Base-by-base conservation (phyloP, 139 green algal genomes). In the Klebsormidium nitens region DNA sequence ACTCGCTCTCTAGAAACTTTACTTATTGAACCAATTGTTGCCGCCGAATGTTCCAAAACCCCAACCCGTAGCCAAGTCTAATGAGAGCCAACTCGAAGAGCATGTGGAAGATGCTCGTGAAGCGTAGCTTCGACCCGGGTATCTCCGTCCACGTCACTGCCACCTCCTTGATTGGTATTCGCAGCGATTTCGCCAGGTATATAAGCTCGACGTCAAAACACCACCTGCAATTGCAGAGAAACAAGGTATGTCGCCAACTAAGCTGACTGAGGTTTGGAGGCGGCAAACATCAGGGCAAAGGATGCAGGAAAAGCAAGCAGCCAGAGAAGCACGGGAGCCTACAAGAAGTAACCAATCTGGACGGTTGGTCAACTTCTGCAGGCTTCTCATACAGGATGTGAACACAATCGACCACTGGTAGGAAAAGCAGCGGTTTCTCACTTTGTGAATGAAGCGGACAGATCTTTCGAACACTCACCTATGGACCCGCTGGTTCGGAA, bases 161-260 rank as follows among this genome's bases (percentile, higher is more conserved):
- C 42, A 91, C 82, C 70, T 87, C 85, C 23, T 38, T 62, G 14
- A 92, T 67, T 34, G 83, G 83, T 34, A 96, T 81, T 19, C 74
- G 36, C 67, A 96, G 70, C 59, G 66, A 50, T 38, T 90, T 70
- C 2, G 89, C 88, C 61, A 98, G 71, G 60, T 87, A 87, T 2
- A 97, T 60, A 28, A 97, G 83, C 85, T 98, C 93, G 32, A 98
- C 93, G 75, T 98, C 93, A 80, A 98, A 98, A 78, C 89, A 95
- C 93, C 93, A 98, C 5, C 93, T 84, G 78, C 93, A 55, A 50
- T 14, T 26, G 42, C 42, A 14, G 8, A 26, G 42, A 14, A 50
- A 50, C 2, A 42, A 23, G 55, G 19, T 23, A 63, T 2, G 28
- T 17, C 2, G 19, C 4, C 55, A 58, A 2, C 23, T 1, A 5